Evolutionary conservation across 1,139 yeast species (phyloP), one percentile per base, ranked within the genome.

Genomic region (Magnusiomyces magnusii): DNA sequence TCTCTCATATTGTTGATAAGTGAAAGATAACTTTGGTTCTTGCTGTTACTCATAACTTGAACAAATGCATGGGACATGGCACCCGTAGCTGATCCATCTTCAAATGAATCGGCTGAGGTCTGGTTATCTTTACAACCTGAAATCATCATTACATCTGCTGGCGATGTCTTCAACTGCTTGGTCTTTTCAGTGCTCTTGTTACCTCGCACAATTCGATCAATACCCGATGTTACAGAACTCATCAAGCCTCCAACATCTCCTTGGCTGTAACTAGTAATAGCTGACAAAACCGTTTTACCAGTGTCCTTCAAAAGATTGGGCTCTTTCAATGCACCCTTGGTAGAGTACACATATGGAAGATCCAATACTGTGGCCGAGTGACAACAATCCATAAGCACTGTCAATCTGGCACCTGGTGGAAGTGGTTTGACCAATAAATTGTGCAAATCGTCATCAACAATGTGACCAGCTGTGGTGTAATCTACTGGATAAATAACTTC

Each of bases 51-150:
- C 77, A 92, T 76, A 25, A 87, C 93, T 62, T 81, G 80, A 61
- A 90, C 81, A 69, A 92, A 91, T 0, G 97, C 87, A 80, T 86
- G 90, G 55, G 96, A 87, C 95, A 92, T 89, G 19, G 98, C 98
- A 60, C 98, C 98, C 0, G 96, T 90, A 51, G 87, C 84, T 50
- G 75, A 75, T 27, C 96, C 96, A 55, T 82, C 84, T 69, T 87
- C 92, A 28, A 76, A 77, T 0, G 97, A 87, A 71, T 90, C 97
- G 3, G 97, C 97, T 60, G 75, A 72, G 0, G 85, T 81, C 69
- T 84, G 97, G 61, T 85, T 83, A 72, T 92, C 97, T 73, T 89
- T 90, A 68, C 97, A 91, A 13, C 98, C 98, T 10, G 95, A 85
- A 60, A 92, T 78, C 73, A 86, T 83, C 39, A 92, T 82, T 44